Conservation (phyloP, 306 rosid species). For the Malus sieversii region DNA sequence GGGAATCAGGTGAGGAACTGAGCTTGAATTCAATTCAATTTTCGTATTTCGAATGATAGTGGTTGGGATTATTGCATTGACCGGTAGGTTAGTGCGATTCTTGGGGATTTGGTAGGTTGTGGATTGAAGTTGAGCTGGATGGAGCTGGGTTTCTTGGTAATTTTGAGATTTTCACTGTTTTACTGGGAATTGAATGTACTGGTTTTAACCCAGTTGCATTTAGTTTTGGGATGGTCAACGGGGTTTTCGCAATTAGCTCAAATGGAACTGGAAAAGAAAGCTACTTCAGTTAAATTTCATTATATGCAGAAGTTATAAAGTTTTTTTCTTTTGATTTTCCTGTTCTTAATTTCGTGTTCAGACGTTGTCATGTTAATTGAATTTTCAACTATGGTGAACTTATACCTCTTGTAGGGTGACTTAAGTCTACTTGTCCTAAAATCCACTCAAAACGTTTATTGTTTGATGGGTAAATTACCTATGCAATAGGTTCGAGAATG, state of each 20-base stretch:
- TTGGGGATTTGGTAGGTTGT: background rate
- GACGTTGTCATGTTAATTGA: background rate
- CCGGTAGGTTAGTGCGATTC: background rate
- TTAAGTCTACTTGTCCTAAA: background rate
- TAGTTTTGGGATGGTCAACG: background rate
- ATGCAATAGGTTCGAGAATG: background rate
- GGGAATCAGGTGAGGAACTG: conserved; percentile 72
- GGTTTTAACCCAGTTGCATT: background rate
- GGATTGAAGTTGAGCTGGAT: background rate
- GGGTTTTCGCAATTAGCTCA: background rate
- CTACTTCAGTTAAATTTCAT: background rate
- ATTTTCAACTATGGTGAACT: background rate
- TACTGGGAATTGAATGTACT: background rate
- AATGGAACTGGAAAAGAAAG: background rate
- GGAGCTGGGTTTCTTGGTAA: background rate
- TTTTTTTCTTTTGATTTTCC: background rate
- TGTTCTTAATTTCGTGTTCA: background rate
- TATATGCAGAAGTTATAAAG: background rate
- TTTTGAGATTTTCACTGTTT: background rate
- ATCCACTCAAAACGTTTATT: background rate
- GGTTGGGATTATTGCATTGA: background rate
- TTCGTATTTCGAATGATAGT: background rate
- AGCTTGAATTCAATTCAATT: conserved; percentile 1
- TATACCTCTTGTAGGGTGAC: background rate
- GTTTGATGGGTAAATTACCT: background rate